Evolutionary conservation across 2,329 filamentous ascomycete species (phyloP), one percentile per base, ranked within the genome.

Genomic region (Calonectria pteridis): DNA sequence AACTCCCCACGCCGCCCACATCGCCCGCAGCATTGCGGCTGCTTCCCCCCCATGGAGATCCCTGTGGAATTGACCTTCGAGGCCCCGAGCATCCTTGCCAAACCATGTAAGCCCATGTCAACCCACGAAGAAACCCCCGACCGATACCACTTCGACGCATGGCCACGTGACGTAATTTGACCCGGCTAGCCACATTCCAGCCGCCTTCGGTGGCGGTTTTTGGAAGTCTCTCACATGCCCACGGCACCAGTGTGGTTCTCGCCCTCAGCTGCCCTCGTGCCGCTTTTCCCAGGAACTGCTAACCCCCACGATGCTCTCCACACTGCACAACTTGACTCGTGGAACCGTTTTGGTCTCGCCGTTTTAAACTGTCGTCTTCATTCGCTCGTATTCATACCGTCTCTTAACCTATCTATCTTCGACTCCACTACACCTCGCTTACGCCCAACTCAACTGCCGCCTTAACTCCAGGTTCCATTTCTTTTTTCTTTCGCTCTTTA

Each of bases 181-280:
- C 43, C 73, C 75, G 67, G 73, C 71, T 75, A 72, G 75, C 71
- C 67, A 23, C 67, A 73, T 73, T 74, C 40, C 46, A 55, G 58
- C 20, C 28, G 23, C 59, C 50, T 40, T 80, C 77, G 78, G 78
- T 80, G 73, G 73, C 77, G 69, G 67, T 74, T 78, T 79, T 75
- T 26, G 77, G 78, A 53, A 80, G 71, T 78, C 20, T 73, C 75
- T 80, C 78, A 74, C 78, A 77, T 80, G 78, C 69, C 67, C 72
- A 49, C 31, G n/a, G 62, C 67, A 69, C 66, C 59, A 67, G 37
- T 37, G 37, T 23, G 16, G 69, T 33, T 50, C 58, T 66, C 35
- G 40, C 62, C 16, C 51, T 35, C 51, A 31, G 37, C 18, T 31
- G 16, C 51, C 63, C 14, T 51, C 26, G 51, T 67, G 69, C 64